Evolutionary conservation across 1,139 yeast species (phyloP).

Genomic region (Diutina mesorugosa): DNA sequence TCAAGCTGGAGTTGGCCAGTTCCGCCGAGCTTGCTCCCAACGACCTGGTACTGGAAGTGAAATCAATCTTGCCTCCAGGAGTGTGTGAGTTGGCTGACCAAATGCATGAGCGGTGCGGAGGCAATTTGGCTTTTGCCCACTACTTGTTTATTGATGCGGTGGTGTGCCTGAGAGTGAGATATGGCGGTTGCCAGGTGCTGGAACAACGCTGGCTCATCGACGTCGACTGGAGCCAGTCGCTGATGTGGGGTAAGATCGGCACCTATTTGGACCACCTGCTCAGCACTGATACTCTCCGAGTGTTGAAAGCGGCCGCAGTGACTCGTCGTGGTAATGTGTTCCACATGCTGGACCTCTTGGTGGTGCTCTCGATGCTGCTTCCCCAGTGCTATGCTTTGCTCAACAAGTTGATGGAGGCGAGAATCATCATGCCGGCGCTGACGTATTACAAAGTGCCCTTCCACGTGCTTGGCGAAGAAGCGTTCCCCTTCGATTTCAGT

Average conservation of each 20-base stretch:
- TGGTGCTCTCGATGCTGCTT: slow-evolving; percentile 23
- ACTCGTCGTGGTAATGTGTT: slow-evolving; percentile 29
- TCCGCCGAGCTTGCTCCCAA: background rate
- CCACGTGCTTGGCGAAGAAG: slow-evolving; percentile 18
- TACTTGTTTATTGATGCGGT: background rate
- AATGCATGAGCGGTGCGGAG: background rate
- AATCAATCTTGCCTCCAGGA: background rate
- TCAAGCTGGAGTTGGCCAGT: background rate
- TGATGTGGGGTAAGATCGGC: slow-evolving; percentile 5
- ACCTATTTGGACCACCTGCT: slow-evolving; percentile 8
- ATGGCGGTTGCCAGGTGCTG: background rate
- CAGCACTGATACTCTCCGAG: slow-evolving; percentile 8
- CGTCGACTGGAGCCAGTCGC: background rate
- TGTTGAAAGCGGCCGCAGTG: slow-evolving; percentile 33
- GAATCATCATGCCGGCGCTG: slow-evolving; percentile 26
- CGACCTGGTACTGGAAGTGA: background rate
- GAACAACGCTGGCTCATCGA: background rate
- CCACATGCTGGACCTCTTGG: slow-evolving; percentile 27
- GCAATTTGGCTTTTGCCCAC: background rate
- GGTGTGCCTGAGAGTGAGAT: background rate
- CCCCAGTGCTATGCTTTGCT: slow-evolving; percentile 15
- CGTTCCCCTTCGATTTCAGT: slow-evolving; percentile 24
- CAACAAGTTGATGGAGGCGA: slow-evolving; percentile 20
- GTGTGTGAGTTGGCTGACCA: background rate
- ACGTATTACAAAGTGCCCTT: slow-evolving; percentile 38